Evolutionary conservation across 257 asterid species (phyloP).

Genomic region (Lycium barbarum): DNA sequence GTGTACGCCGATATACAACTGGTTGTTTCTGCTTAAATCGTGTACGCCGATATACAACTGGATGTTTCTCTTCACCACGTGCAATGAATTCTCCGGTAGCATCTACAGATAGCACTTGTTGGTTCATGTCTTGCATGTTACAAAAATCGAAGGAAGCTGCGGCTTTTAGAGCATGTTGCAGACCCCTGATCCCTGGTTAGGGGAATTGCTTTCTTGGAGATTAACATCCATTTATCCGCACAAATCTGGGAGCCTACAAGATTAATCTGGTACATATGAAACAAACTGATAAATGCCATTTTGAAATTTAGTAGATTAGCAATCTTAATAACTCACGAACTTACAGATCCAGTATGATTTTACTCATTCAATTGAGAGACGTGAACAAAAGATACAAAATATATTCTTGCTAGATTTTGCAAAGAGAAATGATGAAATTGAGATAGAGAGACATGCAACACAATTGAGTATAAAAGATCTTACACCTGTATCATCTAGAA

Average conservation of each 20-base stretch:
- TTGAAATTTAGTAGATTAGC: neutral
- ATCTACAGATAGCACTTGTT: constrained; percentile 2
- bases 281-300: constrained; percentile 1
- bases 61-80: constrained; percentile 1
- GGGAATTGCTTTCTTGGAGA: constrained; percentile 28
- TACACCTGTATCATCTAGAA: too few species aligned
- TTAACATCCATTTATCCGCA: constrained; percentile 29
- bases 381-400: too few species aligned
- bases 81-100: constrained; percentile 1
- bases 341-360: neutral
- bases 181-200: constrained; percentile 21
- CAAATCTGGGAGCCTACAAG: constrained; percentile 23
- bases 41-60: constrained; percentile 31
- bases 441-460: too few species aligned
- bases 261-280: constrained; percentile 29
- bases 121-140: constrained; percentile 31
- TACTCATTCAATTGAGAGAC: too few species aligned
- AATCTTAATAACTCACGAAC: constrained; percentile 29
- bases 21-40: constrained; percentile 12
- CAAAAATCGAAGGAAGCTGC: constrained; percentile 19
- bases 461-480: too few species aligned
- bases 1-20: too few species aligned
- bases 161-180: constrained; percentile 25
- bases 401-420: too few species aligned
- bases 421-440: too few species aligned